These are phyloP conservation scores for Luffa acutangula DNA, from an alignment of 306 rosid species.

Conservation along the genomic window DNA sequence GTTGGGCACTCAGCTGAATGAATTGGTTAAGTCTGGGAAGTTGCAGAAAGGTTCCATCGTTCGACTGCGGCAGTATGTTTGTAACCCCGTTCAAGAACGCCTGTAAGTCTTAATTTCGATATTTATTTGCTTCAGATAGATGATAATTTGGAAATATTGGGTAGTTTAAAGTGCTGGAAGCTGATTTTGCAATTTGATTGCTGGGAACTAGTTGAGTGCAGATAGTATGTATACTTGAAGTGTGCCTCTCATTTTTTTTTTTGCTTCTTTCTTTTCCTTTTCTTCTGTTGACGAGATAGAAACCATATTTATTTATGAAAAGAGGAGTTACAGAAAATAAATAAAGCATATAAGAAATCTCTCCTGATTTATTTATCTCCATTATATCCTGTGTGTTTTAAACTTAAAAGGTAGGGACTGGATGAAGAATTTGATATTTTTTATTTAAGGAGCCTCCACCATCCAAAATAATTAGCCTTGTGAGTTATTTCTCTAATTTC, in stretches of 20 bases:
- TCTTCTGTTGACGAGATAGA: not conserved
- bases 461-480: not conserved
- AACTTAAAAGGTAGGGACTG: not conserved
- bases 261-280: not conserved
- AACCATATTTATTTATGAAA: not conserved
- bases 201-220: not conserved
- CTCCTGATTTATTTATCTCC: not conserved
- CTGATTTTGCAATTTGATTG: not conserved
- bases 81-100: conserved; percentile 55
- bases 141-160: not conserved
- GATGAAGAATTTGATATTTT: not conserved
- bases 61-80: conserved; percentile 33
- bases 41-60: conserved; percentile 62
- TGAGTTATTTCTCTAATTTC: not conserved
- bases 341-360: not conserved
- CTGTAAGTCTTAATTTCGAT: conserved; percentile 25
- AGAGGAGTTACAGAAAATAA: not conserved
- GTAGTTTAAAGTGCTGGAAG: not conserved
- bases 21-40: conserved; percentile 29
- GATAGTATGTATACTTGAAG: not conserved
- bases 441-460: not conserved
- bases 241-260: not conserved
- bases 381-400: not conserved
- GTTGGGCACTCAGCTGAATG: conserved; percentile 60
- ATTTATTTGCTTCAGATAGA: not conserved